Conservation (phyloP, 2,329 filamentous ascomycete species). For the Nemania abortiva region DNA sequence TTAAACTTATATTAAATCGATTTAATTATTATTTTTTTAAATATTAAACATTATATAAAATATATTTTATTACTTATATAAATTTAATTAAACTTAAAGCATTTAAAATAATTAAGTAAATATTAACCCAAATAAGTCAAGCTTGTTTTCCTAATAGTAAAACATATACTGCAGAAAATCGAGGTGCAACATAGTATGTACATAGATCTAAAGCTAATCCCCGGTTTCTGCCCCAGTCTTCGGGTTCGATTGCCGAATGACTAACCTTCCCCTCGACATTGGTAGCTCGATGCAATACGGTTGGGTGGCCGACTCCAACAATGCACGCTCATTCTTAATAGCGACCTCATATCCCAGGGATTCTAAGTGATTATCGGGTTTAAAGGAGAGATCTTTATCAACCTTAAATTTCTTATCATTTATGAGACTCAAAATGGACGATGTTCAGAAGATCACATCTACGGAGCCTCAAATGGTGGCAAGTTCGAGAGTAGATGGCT, state of each 20-base stretch:
- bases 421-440: constrained; percentile 2
- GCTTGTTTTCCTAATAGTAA: no score
- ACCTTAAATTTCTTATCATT: neutral
- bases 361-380: neutral
- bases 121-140: no score
- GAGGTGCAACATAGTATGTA: no score
- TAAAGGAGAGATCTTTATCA: neutral
- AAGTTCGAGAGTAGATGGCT: constrained; percentile 8
- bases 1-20: no score
- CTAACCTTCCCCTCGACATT: neutral
- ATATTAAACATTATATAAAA: no score
- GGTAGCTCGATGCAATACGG: neutral
- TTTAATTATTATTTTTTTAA: no score
- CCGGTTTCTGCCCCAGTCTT: constrained; percentile 14
- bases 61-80: no score
- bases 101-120: no score
- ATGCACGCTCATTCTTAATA: neutral
- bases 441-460: constrained; percentile 6
- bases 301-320: neutral
- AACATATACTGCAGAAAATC: no score
- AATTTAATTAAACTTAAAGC: no score
- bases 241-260: neutral
- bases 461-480: constrained; percentile 4
- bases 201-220: constrained; percentile 1
- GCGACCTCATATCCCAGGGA: neutral